These are phyloP conservation scores for Akanthomyces dipterigenus DNA, from an alignment of 2,329 filamentous ascomycete genomes.

Conservation along the genomic window DNA sequence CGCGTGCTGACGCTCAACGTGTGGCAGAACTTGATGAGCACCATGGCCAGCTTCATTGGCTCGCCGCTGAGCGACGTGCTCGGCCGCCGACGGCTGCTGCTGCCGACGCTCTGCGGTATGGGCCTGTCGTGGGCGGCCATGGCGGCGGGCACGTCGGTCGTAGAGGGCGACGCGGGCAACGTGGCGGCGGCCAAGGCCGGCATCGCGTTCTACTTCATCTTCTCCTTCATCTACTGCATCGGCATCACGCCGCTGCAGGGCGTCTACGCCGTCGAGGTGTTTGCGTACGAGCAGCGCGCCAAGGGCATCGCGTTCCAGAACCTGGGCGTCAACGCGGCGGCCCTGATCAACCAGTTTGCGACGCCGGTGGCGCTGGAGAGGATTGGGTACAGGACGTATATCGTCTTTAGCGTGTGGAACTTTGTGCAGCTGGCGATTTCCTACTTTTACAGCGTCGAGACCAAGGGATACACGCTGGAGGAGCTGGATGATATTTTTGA, in stretches of 20 bases:
- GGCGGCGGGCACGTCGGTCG: slow-evolving; percentile 42
- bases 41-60: slow-evolving; percentile 11
- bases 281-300: slow-evolving; percentile 40
- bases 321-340: slow-evolving; percentile 29
- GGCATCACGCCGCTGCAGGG: slow-evolving; percentile 15
- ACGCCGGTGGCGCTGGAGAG: slow-evolving; percentile 34
- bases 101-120: slow-evolving; percentile 6
- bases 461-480: slow-evolving; percentile 29
- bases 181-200: slow-evolving; percentile 34
- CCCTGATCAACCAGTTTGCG: slow-evolving; percentile 33
- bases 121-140: slow-evolving; percentile 11
- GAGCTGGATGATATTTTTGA: slow-evolving; percentile 13
- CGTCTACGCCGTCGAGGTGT: slow-evolving; percentile 39
- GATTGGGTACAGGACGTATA: slow-evolving; percentile 41
- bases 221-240: slow-evolving; percentile 41
- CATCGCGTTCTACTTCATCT: slow-evolving; percentile 42
- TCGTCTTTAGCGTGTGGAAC: slow-evolving; percentile 34
- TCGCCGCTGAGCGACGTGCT: slow-evolving; percentile 5
- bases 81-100: slow-evolving; percentile 2
- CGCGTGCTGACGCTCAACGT: slow-evolving; percentile 18
- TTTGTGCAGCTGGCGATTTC: slow-evolving; percentile 29
- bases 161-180: slow-evolving; percentile 35
- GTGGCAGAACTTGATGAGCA: slow-evolving; percentile 10
- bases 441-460: slow-evolving; percentile 40
- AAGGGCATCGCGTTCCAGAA: slow-evolving; percentile 39